Evolutionary conservation across 768 basidiomycete species (phyloP).

Genomic region (Tylopilus intermedius): DNA sequence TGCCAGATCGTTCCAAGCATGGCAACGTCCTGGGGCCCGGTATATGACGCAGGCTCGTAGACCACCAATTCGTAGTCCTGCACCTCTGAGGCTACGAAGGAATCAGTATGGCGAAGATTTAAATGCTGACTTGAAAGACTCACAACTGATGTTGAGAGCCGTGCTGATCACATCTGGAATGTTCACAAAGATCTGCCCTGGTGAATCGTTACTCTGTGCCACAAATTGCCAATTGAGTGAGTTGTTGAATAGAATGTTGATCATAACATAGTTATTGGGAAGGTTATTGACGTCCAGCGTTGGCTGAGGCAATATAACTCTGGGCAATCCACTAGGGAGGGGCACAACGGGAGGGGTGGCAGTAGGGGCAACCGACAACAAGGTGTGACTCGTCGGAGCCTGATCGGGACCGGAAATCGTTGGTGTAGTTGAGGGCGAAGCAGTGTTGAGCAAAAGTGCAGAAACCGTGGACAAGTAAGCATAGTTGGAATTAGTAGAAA

Average conservation of each 20-base stretch:
- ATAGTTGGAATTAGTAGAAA: constrained; percentile 24
- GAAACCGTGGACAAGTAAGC: constrained; percentile 32
- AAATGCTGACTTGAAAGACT: constrained; percentile 16
- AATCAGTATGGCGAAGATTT: constrained; percentile 22
- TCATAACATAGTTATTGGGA: constrained; percentile 39
- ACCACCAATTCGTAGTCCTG: constrained; percentile 60
- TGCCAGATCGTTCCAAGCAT: constrained; percentile 67
- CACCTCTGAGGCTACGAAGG: constrained; percentile 36
- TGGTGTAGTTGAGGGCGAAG: constrained; percentile 15
- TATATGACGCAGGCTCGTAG: constrained; percentile 58
- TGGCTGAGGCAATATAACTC: constrained; percentile 47
- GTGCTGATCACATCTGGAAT: constrained; percentile 49
- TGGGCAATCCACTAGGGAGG: constrained; percentile 59
- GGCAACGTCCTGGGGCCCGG: constrained; percentile 39
- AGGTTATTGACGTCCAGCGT: constrained; percentile 26
- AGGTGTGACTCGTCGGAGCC: constrained; percentile 25
- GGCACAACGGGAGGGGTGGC: constrained; percentile 28
- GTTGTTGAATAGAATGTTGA: constrained; percentile 61
- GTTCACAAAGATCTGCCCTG: constrained; percentile 74
- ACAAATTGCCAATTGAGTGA: constrained; percentile 70
- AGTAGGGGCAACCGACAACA: constrained; percentile 19
- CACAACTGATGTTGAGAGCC: constrained; percentile 43
- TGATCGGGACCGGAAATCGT: constrained; percentile 39
- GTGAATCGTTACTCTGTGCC: constrained; percentile 47
- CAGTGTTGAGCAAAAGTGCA: constrained; percentile 30